Evolutionary conservation across 1,284 basidiomycete species (phyloP), one percentile per base, ranked within the genome.

Genomic region (Trametes pubescens): DNA sequence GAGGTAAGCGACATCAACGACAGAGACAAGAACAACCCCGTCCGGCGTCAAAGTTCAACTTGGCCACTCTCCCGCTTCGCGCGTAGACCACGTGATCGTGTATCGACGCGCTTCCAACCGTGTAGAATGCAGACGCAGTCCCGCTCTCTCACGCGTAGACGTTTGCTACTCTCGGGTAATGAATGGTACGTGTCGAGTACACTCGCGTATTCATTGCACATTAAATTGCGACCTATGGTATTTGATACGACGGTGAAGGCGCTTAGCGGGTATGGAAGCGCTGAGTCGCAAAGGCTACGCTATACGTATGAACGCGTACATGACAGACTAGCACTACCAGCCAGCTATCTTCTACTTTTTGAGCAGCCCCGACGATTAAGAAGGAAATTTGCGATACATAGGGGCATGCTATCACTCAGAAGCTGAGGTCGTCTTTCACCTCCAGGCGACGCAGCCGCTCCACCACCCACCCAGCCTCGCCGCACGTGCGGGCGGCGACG

Each of bases 381-480:
- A n/a, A n/a, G n/a, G n/a, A n/a, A n/a, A n/a, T n/a, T n/a, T n/a
- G n/a, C n/a, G n/a, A n/a, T n/a, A n/a, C n/a, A n/a, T n/a, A n/a
- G n/a, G n/a, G n/a, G n/a, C n/a, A 32, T 40, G 18, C 38, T 40
- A 40, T 40, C 3, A 40, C 13, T 65, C 40, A 62, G 47, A 51
- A 66, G n/a, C 47, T 44, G 16, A 69, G 66, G 22, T 65, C 62
- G 22, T 61, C 65, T 14, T 38, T 59, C 53, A 52, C 53, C 21
- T 57, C 51, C n/a, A 59, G 34, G 32, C 55, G 47, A 29, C 55
- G 58, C 8, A 68, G 55, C 53, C 54, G 65, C 43, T 61, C 52
- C 22, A 69, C 40, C n/a, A 55, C 24, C 72, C 73, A 74, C 21
- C 34, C 24, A 14, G 66, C 71, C 18, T 69, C 71, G 24, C 64